Evolutionary conservation across 768 basidiomycete genomes (phyloP), one percentile per base, ranked within the genome.

Genomic region (Russula sp.): DNA sequence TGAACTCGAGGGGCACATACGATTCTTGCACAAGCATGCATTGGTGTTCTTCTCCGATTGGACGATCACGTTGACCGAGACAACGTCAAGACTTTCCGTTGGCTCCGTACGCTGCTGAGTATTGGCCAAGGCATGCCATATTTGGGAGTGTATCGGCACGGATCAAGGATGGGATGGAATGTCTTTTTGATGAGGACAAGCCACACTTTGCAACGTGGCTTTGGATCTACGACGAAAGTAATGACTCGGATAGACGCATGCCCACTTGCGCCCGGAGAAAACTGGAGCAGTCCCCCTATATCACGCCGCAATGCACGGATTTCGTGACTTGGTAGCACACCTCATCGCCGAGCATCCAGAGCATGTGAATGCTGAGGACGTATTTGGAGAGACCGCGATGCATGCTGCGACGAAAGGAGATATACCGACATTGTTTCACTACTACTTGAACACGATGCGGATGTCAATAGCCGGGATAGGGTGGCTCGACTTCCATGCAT

Each of bases 21-120:
- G n/a, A 46, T n/a, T 46, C 44, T 46, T 46, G 44, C n/a, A n/a
- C 44, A 46, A 46, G 44, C 44, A 46, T 46, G 44, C 44, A n/a
- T 46, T 10, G 44, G 44, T 3, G 44, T 46, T 20, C 44, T 46
- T 4, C 44, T 46, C 10, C 20, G 9, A 46, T 22, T 46, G 44
- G 44, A 46, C 9, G 44, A 46, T 46, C 44, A 20, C n/a, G 44
- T 46, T 11, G 44, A 46, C n/a, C 44, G n/a, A n/a, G 44, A n/a
- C 44, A 46, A 46, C 20, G 22, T 46, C n/a, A 46, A 20, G 20
- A 46, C 20, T 46, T 46, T 7, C 44, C 44, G 44, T 46, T 46
- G 44, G 44, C 44, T n/a, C 20, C 0, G 10, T 46, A 46, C n/a
- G 44, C 44, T n/a, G 44, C 44, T 46, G 7, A 10, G 2, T 46